Conservation (phyloP, 495 filamentous ascomycete species). For the Xeromyces bisporus region DNA sequence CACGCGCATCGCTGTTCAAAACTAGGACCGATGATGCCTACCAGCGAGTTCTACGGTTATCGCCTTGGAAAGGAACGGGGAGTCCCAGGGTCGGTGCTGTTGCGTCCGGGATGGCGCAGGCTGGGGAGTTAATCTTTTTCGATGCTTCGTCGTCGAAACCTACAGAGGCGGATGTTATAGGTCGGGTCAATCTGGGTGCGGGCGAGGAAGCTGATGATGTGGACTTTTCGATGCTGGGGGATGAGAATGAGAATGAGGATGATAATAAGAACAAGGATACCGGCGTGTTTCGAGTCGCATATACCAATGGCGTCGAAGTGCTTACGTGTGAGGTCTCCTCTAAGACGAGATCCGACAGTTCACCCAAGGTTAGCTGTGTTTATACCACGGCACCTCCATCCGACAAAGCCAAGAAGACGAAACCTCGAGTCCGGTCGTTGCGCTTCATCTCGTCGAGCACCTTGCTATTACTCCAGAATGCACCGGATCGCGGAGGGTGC, state of each 20-base stretch:
- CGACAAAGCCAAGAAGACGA: constrained; percentile 20
- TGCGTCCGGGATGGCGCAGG: constrained; percentile 53
- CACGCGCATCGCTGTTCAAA: constrained; percentile 47
- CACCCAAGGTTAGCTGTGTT: constrained; percentile 38
- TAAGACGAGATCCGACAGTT: constrained; percentile 24
- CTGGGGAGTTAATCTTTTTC: constrained; percentile 68
- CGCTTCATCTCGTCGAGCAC: constrained; percentile 52
- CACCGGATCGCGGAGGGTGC: constrained; percentile 38
- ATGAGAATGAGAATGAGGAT: too few species aligned
- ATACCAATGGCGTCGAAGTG: constrained; percentile 66
- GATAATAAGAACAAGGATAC: constrained; percentile 43
- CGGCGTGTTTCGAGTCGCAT: constrained; percentile 52
- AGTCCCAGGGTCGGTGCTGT: constrained; percentile 48
- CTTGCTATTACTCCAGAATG: constrained; percentile 33
- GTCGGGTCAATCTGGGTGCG: constrained; percentile 43
- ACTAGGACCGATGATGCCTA: constrained; percentile 47
- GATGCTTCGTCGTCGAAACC: constrained; percentile 39
- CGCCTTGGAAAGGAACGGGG: constrained; percentile 34
- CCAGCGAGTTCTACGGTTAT: constrained; percentile 61
- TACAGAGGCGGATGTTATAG: constrained; percentile 41
- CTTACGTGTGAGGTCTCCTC: constrained; percentile 27
- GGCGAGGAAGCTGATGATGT: constrained; percentile 65
- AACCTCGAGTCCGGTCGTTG: constrained; percentile 43
- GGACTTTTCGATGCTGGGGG: too few species aligned
- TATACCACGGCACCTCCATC: constrained; percentile 43